These are phyloP conservation scores for Colletotrichum aenigma DNA, from an alignment of 2,329 filamentous ascomycete species.

Conservation along the genomic window DNA sequence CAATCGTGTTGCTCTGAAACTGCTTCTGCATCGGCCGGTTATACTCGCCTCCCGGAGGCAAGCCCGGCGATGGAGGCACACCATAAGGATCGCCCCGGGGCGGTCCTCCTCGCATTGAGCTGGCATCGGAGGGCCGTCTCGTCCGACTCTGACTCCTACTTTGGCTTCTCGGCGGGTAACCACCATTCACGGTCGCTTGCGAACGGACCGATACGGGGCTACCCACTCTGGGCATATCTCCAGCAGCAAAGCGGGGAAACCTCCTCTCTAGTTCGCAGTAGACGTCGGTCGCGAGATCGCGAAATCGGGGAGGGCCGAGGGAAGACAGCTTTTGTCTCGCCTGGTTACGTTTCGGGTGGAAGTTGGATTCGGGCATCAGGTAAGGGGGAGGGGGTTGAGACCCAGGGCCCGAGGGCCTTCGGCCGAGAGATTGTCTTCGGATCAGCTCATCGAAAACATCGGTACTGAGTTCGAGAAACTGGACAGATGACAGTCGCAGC, in stretches of 20 bases:
- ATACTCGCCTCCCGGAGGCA: constrained; percentile 64
- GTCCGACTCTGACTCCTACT: constrained; percentile 58
- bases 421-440: constrained; percentile 75
- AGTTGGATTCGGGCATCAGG: constrained; percentile 83
- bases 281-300: constrained; percentile 92
- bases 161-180: constrained; percentile 54
- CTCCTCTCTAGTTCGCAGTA: constrained; percentile 93
- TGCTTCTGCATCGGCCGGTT: constrained; percentile 84
- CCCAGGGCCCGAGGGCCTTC: constrained; percentile 55
- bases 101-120: constrained; percentile 57
- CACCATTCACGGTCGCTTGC: constrained; percentile 62
- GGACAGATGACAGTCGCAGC: constrained; percentile 83
- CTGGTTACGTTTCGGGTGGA: constrained; percentile 97
- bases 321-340: constrained; percentile 95
- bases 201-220: constrained; percentile 72
- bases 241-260: constrained; percentile 79
- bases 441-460: constrained; percentile 96
- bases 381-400: constrained; percentile 68
- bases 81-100: constrained; percentile 49
- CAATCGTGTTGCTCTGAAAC: constrained; percentile 93
- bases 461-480: constrained; percentile 97
- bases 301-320: constrained; percentile 83
- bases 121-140: constrained; percentile 65
- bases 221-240: constrained; percentile 70
- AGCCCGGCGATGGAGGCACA: constrained; percentile 63